Evolutionary conservation across 805 yeast genomes (phyloP), one percentile per base, ranked within the genome.

Genomic region (Sugiyamaella valdiviana): DNA sequence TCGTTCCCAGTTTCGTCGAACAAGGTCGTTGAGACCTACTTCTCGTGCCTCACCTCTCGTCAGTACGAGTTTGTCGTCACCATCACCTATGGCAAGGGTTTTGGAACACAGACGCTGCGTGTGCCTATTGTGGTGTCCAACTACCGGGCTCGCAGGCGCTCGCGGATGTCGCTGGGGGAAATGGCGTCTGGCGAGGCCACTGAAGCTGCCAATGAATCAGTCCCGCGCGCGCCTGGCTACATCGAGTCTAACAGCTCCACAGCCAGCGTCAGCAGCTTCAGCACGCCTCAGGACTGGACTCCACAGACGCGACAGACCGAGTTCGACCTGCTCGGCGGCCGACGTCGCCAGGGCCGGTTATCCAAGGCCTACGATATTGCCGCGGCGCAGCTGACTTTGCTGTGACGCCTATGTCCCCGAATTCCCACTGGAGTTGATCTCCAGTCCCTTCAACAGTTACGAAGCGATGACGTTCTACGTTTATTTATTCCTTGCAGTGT

Each of bases 41-140:
- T 45, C 38, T 46, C 53, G 7, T 51, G 54, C 21, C 42, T 52
- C 6, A 47, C 49, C 22, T 50, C 56, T 12, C 37, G 54, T 16
- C 49, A 46, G 22, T 51, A 51, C 22, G 52, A 51, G 36, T 4
- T 51, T 17, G 29, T 15, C 5, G 29, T 46, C 17, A 39, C 45
- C 20, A 35, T 51, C 12, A 23, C 24, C 14, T 39, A 49, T n/a
- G 50, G 36, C 6, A n/a, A 15, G 19, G 38, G 45, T 35, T 12
- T 36, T 4, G 45, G 45, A 14, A 5, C 39, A 6, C 40, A 15
- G 17, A 41, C 14, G 16, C 15, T 46, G 26, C 29, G 22, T 2
- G 23, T 46, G 14, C 50, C 50, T 24, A 36, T 46, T 36, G n/a
- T 40, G 3, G 45, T 46, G 23, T 7, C 35, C 7, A 29, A 35